Evolutionary conservation across 169 alveolate genomes (phyloP), one percentile per base, ranked within the genome.

Genomic region (Nephromyces sp.): DNA sequence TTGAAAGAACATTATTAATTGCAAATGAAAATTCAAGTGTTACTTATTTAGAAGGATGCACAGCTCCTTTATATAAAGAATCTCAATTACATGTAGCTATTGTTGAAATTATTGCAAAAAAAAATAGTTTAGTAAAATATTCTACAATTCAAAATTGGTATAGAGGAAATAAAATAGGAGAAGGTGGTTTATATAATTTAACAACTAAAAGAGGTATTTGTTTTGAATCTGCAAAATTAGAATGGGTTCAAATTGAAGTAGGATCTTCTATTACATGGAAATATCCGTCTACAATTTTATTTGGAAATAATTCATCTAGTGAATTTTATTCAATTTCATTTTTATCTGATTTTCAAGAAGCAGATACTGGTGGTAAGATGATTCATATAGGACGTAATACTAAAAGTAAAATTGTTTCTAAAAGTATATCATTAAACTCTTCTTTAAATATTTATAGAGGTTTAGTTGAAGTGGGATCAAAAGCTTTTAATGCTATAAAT

Each of bases 281-380:
- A 78, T 72, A 66, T 35, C 80, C 80, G 0, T 53, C 68, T 51
- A 64, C 66, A n/a, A 32, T 33, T 51, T 72, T 72, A 52, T 1
- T 64, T 21, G 75, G 84, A 21, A 25, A 78, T 24, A 21, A 53
- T 4, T 15, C 68, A 1, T 15, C 27, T 5, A 72, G 77, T 31
- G 32, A 72, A 29, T 64, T 70, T 64, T 77, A 43, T 64, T 68
- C 72, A 28, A 63, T 67, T 8, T 29, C 81, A 2, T 0, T 75
- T 24, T 15, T 66, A 31, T 61, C 63, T 32, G 72, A 69, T 2
- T 24, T 27, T 28, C 81, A 68, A 68, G 51, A 52, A 28, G 76
- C 81, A 1, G 81, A 74, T 67, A 74, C 81, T 1, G 81, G 83
- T 21, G 69, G 35, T 43, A 77, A 80, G 70, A 29, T 71, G 78